Base-by-base conservation (phyloP, 805 yeast genomes). In the Monosporozyma yasuniensis region DNA sequence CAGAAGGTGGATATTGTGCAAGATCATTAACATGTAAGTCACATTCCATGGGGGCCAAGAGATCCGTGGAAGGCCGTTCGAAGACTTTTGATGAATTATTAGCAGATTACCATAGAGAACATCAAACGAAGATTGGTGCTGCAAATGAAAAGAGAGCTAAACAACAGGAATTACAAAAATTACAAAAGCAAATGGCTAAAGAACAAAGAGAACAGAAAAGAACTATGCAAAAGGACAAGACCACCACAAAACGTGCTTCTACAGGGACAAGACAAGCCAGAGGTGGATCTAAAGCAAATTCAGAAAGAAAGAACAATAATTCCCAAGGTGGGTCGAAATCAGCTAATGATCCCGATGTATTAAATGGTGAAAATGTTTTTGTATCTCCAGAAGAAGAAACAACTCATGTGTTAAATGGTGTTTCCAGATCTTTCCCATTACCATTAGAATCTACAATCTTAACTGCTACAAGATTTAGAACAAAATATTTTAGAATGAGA, bases 31-130 rank as follows among this genome's bases (percentile, higher is more conserved):
- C 99, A 0, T 93, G 99, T 75, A 93, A 93, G 64, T 89, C 97
- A 0, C 99, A 93, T 68, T 87, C 98, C 1, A 90, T 93, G 96
- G 97, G 97, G 32, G 96, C 97, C 25, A 93, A 93, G 61, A 78
- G 99, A 58, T 90, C 96, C 0, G 99, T 93, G 19, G 81, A 80
- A 16, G 99, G 99, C 10, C 77, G 99, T 59, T 82, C 95, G 34
- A 90, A 93, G 7, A 89, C 96, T 0, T 93, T 89, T 68, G 99
- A 93, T 65, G 81, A 80, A 27, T 72, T 93, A 48, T 72, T 93
- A 50, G 88, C 90, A 19, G 90, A 88, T 16, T 90, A 91, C 63
- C 99, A 93, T 70, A 82, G 89, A 59, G 80, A 87, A 59, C 91
- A 91, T 64, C 97, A 93, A 67, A 91, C 95, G 35, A 89, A 87